Evolutionary conservation across 768 basidiomycete genomes (phyloP), one percentile per base, ranked within the genome.

Genomic region (Tylopilus subfusipes): DNA sequence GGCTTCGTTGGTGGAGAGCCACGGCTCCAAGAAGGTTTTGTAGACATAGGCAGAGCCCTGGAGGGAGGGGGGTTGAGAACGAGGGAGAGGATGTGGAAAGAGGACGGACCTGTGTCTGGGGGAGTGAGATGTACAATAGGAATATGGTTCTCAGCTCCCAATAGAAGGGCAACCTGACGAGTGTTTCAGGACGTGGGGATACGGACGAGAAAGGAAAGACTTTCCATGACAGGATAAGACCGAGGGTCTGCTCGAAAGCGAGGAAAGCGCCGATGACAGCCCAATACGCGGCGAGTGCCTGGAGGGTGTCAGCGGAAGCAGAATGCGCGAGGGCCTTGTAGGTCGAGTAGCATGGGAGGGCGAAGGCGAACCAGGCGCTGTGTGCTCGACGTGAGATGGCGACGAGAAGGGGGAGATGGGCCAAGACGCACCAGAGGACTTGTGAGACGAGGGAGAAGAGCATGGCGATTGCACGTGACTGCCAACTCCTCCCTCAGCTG

Each of bases 41-140:
- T 86, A 89, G 52, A 89, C 69, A 68, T 81, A 85, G 1, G 79
- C 80, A 6, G 86, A 85, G 43, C 86, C 88, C 87, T 89, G 45
- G 19, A 33, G 24, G n/a, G 43, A 7, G 16, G 13, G 47, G n/a
- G n/a, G n/a, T n/a, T 25, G 44, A 55, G 61, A 55, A 63, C 44
- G 48, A 42, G 25, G 31, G 16, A 30, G 47, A 34, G 22, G 16
- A 39, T 4, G 36, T 12, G 50, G 27, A 38, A 11, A 30, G 45
- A 24, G 38, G 31, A 70, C 73, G 45, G 53, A 83, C 87, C 78
- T 86, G 78, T 1, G 79, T 85, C 71, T 87, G 85, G 8, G 86
- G 86, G 18, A 89, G 78, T 10, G 85, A 71, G 42, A 89, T 67
- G 72, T 83, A 89, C 24, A 89, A 73, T 4, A 89, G 65, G 65